Evolutionary conservation across 2,329 filamentous ascomycete species (phyloP), one percentile per base, ranked within the genome.

Genomic region (Sporothrix curviconia): DNA sequence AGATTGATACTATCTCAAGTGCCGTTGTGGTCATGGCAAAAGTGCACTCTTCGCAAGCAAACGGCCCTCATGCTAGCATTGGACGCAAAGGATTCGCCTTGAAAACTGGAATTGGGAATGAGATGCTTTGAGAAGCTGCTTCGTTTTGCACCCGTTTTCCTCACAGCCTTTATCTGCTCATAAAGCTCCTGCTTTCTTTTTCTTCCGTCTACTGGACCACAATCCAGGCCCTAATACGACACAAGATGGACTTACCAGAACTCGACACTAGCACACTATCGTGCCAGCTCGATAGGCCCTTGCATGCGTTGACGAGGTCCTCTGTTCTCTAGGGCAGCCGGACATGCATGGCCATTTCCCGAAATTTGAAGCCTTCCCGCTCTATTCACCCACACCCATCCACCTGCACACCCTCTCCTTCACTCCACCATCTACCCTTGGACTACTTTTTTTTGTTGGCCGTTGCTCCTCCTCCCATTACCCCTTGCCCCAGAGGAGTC

Each of bases 401-500:
- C n/a, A n/a, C 34, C 36, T 22, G 19, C 42, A 39, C 53, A 39
- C 42, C 52, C 53, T 39, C 43, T 12, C 47, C 19, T 14, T 6
- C 30, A 12, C 11, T 51, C 17, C 32, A 51, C 47, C 32, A 37
- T 32, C 22, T 56, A n/a, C 17, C 17, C 22, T 9, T 28, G 8
- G 14, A 19, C 22, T 19, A 17, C 56, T n/a, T 44, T 43, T 62
- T 57, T 66, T 53, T n/a, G 24, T 25, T n/a, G 34, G 52, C 56
- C 59, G 69, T 68, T 69, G 68, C 42, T 66, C 65, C 46, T 49
- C 30, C 57, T 64, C 64, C 65, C 66, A 60, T 65, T 60, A 59
- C 57, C 61, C 56, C 55, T 56, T 60, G 55, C 30, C 43, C 44
- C 55, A 51, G 24, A 22, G 51, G 50, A 53, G 58, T 24, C 11